phyloP scores from a whole-genome alignment of 305 asterid genomes.

The Fraxinus baroniana region DNA sequence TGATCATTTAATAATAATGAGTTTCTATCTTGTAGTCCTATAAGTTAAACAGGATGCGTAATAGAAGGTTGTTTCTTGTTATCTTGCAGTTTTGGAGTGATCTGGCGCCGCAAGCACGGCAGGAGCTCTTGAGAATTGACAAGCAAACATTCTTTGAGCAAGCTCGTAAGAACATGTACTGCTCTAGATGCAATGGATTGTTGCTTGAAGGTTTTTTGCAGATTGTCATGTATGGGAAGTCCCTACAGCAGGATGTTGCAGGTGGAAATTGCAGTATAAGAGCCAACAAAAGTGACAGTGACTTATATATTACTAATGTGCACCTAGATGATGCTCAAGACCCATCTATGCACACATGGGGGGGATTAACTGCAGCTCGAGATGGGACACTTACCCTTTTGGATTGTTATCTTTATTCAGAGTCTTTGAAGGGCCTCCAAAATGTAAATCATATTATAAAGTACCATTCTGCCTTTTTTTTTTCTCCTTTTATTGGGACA shows the following conservation, averaged over 20 bases:
- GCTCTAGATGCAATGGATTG: constrained; percentile 98
- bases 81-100: constrained; percentile 90
- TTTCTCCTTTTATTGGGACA: neutral
- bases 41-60: neutral
- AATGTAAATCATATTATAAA: constrained; percentile 46
- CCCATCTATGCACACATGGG: constrained; percentile 97
- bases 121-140: constrained; percentile 75
- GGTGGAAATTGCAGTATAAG: constrained; percentile 35
- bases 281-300: constrained; percentile 40
- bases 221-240: constrained; percentile 90
- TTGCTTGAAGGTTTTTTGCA: constrained; percentile 88
- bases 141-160: constrained; percentile 90
- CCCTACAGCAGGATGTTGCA: constrained; percentile 68
- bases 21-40: neutral
- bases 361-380: constrained; percentile 79
- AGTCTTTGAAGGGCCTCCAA: constrained; percentile 82
- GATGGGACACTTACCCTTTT: constrained; percentile 86
- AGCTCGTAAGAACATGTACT: constrained; percentile 96
- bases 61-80: constrained; percentile 7
- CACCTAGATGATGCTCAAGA: constrained; percentile 72
- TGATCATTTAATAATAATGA: neutral
- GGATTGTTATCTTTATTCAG: constrained; percentile 71
- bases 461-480: neutral
- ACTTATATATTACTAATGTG: constrained; percentile 39
- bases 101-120: constrained; percentile 77